Evolutionary conservation across 441 rosid species (phyloP).

Genomic region (Melastoma candidum): DNA sequence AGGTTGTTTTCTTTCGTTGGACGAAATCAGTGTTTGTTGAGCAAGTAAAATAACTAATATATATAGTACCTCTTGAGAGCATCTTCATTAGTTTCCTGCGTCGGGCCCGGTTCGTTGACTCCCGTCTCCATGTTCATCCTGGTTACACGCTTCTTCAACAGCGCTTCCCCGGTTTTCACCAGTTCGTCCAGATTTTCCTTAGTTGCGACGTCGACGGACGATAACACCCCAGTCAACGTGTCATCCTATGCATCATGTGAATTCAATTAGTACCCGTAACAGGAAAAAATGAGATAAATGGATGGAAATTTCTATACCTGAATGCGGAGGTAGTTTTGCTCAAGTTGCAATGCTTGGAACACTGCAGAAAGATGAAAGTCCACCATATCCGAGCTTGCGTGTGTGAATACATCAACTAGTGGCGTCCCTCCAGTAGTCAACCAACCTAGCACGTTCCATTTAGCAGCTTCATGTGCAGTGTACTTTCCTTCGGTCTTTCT

Average conservation of each 20-base stretch:
- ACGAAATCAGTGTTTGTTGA: conserved; percentile 1
- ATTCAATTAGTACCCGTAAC: conserved; percentile 1
- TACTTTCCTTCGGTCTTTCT: conserved; percentile 22
- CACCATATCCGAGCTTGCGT: conserved; percentile 52
- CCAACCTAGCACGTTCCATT: conserved; percentile 39
- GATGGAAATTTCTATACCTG: conserved; percentile 24
- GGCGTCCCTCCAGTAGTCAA: conserved; percentile 26
- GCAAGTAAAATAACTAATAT: neutral
- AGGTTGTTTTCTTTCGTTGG: conserved; percentile 1
- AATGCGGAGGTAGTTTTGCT: conserved; percentile 46
- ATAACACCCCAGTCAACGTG: conserved; percentile 28
- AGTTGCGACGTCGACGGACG: conserved; percentile 50
- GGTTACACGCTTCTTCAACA: conserved; percentile 37
- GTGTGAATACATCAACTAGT: conserved; percentile 28
- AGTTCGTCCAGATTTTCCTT: conserved; percentile 33
- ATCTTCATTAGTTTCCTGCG: neutral
- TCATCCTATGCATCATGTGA: conserved; percentile 27
- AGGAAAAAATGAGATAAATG: neutral
- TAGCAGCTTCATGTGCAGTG: conserved; percentile 25
- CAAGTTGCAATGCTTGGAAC: conserved; percentile 49
- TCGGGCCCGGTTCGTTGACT: conserved; percentile 18
- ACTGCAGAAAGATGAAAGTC: conserved; percentile 40
- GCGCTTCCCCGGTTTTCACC: conserved; percentile 33
- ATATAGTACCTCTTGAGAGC: neutral
- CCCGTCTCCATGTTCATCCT: conserved; percentile 47